Base-by-base conservation (phyloP, 2,329 filamentous ascomycete genomes). In the Rhinocladiella similis region DNA sequence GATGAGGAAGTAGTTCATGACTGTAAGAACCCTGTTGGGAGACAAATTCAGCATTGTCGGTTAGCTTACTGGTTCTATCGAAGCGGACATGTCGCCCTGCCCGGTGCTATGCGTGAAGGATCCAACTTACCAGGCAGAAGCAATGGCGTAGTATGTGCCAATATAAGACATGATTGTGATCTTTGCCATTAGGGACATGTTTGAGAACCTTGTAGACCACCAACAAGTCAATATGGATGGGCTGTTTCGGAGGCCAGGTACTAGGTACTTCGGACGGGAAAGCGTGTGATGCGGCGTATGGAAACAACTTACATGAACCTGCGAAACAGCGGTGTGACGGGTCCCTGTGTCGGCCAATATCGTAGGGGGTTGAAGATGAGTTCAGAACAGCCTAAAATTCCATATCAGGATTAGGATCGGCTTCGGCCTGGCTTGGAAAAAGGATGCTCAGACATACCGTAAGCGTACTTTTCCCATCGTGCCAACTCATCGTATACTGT, bases 381-480 rank as follows among this genome's bases (percentile, higher is more conserved):
- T 75, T 91, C 89, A 70, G 89, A 90, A 73, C 89, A 92, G 35
- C 89, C 89, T 41, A 16, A 3, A 10, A 4, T 19, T 5, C n/a
- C 5, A 16, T 3, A 41, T 41, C 13, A 41, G 35, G 25, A 27
- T 27, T 7, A 33, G 3, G 29, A 33, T 33, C 29, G 10, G 10
- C 29, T 7, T 33, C 29, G 10, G 29, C 29, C 2, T 33, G 5
- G 6, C 5, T 33, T 33, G 29, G 5, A 12, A 33, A 3, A 12
- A 7, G 29, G 7, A 33, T 9, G 10, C 3, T 27, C 25, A 27
- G 3, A 33, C 29, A 12, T 41, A 41, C 38, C 38, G 66, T 91
- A 92, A 2, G 89, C 89, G 69, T 91, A 91, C 73, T 93, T 93
- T 69, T 93, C 89, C 89, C 89, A 93, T 55, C 89, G 86, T 1